Evolutionary conservation across 176 grass and related monocot species (phyloP).

Genomic region (Olyra latifolia): DNA sequence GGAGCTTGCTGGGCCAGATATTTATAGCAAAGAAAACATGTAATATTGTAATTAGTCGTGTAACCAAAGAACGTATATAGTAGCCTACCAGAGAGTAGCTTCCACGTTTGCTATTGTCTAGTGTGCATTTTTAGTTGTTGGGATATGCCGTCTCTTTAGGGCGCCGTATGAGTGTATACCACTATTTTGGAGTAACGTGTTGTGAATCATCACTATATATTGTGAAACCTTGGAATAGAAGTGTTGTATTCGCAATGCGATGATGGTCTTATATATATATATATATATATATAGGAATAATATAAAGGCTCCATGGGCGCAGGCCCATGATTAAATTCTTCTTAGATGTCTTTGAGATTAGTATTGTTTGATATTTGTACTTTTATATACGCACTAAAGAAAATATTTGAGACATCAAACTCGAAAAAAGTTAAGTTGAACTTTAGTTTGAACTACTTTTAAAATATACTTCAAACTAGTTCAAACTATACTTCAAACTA

Average conservation of each 20-base stretch:
- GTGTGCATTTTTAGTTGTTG: slow-evolving; percentile 1
- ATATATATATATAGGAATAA: too few species aligned
- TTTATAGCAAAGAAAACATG: neutral
- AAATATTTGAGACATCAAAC: too few species aligned
- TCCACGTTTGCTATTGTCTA: slow-evolving; percentile 9
- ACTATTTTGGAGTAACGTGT: neutral
- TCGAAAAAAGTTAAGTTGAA: too few species aligned
- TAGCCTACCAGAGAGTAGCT: slow-evolving; percentile 22
- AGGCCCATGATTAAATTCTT: too few species aligned
- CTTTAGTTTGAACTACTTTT: too few species aligned
- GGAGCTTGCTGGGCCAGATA: neutral
- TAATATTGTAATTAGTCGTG: slow-evolving; percentile 34
- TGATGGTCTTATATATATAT: too few species aligned
- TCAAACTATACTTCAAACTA: too few species aligned
- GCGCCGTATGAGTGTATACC: neutral
- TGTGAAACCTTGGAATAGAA: neutral
- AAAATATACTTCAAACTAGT: too few species aligned
- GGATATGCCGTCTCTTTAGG: neutral
- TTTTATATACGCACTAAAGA: too few species aligned
- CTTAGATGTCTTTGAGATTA: too few species aligned
- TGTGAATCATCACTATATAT: neutral
- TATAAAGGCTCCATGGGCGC: too few species aligned
- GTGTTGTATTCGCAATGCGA: neutral
- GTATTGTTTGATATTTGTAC: too few species aligned
- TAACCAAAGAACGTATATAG: slow-evolving; percentile 19